Evolutionary conservation across 805 yeast species (phyloP), one percentile per base, ranked within the genome.

Genomic region (Saturnispora saitoi): DNA sequence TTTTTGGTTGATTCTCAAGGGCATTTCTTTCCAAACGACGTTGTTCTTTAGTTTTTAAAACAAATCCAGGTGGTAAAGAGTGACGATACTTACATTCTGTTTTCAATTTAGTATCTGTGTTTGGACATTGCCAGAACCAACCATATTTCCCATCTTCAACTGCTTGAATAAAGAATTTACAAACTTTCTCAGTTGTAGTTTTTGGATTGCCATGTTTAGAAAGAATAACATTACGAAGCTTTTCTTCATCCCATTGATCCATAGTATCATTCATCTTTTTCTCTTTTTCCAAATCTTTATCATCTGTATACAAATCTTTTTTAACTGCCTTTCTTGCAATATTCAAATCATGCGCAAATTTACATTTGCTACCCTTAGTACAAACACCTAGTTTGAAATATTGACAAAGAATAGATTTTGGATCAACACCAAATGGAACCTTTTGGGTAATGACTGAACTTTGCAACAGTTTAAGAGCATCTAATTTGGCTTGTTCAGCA

Each of bases 51-150:
- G 99, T 95, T 75, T 93, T 93, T 70, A 93, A 77, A 50, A 87
- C 95, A 67, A 89, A 95, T 1, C 99, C 99, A 42, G 95, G 90
- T 37, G 99, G 99, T 61, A 93, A 74, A 8, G 97, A 85, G 68
- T 93, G 99, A 67, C 79, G 82, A 71, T 93, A 93, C 72, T 83
- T 91, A 78, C 99, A 93, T 52, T 79, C 83, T 24, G 50, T 55
- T 28, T 57, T 58, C 34, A 38, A 50, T 47, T 63, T 63, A 52
- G 84, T 80, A 56, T 96, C 97, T 37, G 91, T 90, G 58, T 87
- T 87, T 26, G 99, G 99, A 72, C 99, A 93, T 19, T 77, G 75
- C 99, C 99, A 93, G 69, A 93, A 90, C 99, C 99, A 93, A 62
- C 99, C 99, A 64, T 93, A 93, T 64, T 91, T 91, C 50, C 91